Evolutionary conservation across 2,329 filamentous ascomycete species (phyloP).

Genomic region (Neonectria neomacrospora): DNA sequence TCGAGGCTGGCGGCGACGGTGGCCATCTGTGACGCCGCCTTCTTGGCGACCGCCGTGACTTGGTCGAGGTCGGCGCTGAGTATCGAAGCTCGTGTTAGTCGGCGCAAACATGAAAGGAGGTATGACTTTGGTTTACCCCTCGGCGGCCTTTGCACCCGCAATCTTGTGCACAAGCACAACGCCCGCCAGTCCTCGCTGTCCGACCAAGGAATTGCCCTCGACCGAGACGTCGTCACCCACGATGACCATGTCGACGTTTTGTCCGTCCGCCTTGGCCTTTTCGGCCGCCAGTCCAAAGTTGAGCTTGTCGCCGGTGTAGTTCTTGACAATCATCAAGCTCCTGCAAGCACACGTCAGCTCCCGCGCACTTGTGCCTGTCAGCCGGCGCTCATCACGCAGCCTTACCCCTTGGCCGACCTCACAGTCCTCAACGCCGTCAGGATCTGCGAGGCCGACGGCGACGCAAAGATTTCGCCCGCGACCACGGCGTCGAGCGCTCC

Average conservation of each 20-base stretch:
- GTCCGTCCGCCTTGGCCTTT: conserved; percentile 43
- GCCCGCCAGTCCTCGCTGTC: conserved; percentile 40
- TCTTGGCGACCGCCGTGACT: conserved; percentile 32
- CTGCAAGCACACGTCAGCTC: conserved; percentile 20
- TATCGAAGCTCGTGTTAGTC: conserved; percentile 17
- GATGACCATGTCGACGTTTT: conserved; percentile 40
- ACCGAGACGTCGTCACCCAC: conserved; percentile 42
- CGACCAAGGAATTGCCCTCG: conserved; percentile 38
- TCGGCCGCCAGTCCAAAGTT: conserved; percentile 46
- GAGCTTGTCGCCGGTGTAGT: conserved; percentile 45
- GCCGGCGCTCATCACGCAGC: neutral
- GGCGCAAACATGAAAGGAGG: neutral
- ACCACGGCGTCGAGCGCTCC: conserved; percentile 39
- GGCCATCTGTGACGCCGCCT: conserved; percentile 39
- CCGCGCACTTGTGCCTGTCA: neutral
- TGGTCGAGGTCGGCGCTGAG: conserved; percentile 33
- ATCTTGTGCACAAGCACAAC: conserved; percentile 42
- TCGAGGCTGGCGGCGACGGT: conserved; percentile 42
- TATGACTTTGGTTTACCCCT: conserved; percentile 29
- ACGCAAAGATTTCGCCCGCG: conserved; percentile 42
- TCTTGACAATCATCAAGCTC: conserved; percentile 42
- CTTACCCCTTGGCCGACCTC: conserved; percentile 36
- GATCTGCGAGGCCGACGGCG: conserved; percentile 41
- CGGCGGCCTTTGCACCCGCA: conserved; percentile 39
- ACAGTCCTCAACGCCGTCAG: conserved; percentile 36